Conservation (phyloP, 2,329 filamentous ascomycete genomes). For the Hymenoscyphus repandus region DNA sequence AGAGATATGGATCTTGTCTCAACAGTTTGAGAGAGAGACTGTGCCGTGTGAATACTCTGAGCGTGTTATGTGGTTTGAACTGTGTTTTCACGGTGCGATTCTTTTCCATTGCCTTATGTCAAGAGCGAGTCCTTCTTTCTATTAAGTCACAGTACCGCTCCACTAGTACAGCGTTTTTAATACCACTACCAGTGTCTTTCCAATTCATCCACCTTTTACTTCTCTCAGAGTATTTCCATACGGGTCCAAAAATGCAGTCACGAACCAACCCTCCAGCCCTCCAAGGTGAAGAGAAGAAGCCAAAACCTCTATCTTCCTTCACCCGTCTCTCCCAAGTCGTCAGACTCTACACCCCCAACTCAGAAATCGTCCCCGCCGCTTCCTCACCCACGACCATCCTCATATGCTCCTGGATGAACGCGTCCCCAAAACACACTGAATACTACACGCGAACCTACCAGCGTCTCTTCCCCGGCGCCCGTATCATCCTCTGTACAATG, state of each 20-base stretch:
- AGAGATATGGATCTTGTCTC: neutral
- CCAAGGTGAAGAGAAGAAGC: conserved; percentile 34
- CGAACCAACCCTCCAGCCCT: neutral
- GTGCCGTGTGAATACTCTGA: neutral
- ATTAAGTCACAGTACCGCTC: no score
- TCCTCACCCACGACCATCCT: conserved; percentile 37
- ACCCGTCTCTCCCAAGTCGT: conserved; percentile 19
- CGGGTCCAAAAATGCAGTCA: neutral
- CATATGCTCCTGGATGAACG: conserved; percentile 55
- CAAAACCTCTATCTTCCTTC: conserved; percentile 39
- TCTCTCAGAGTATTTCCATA: no score
- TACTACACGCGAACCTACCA: conserved; percentile 52
- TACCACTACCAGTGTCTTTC: no score
- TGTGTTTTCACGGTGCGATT: no score
- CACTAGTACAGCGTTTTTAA: no score
- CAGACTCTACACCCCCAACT: conserved; percentile 16
- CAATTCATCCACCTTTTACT: no score
- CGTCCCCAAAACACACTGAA: conserved; percentile 45
- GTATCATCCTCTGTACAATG: conserved; percentile 46
- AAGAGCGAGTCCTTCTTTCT: no score
- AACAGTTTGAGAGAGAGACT: neutral
- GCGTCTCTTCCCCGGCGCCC: conserved; percentile 44
- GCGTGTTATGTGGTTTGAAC: no score
- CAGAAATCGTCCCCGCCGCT: neutral
- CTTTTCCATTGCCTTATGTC: no score